Base-by-base conservation (phyloP, 2,329 filamentous ascomycete species). In the Fusarium protoensiforme region DNA sequence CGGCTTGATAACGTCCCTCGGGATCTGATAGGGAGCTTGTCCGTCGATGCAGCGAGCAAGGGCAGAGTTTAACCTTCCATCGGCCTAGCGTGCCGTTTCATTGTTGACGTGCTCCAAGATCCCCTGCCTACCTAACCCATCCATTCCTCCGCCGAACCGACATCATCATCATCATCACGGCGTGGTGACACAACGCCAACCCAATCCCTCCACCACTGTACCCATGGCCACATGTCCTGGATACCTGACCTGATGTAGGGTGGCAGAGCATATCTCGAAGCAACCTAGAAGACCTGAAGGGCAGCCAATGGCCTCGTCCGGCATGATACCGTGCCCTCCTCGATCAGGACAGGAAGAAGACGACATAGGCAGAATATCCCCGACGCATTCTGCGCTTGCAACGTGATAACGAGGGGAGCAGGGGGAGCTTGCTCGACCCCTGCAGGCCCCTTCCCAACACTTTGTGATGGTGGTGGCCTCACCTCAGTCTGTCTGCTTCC, bases 91-190 rank as follows among this genome's bases (percentile, higher is more conserved):
- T 71, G 59, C 67, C 53, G 68, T 35, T 61, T 65, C 39, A 53
- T 61, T 72, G 31, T 65, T 72, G 69, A 59, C 69, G 69, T 71
- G 61, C 69, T 65, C 33, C 54, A 31, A 31, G 65, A 66, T 38
- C 69, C 64, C 54, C 67, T 51, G 46, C 46, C 61, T 53, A 36
- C 20, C 36, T 31, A 24, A 72, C 24, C 65, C 56, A 38, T 36
- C 20, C 33, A 36, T 56, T 35, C 22, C 16, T 36, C 35, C 31
- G 69, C 36, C 16, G 35, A 60, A 53, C 31, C 36, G 51, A 51
- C 46, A 31, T 46, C 59, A 73, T 22, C 61, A 72, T 71, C 64
- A 72, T 66, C 57, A 70, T 66, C 66, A 57, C 61, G 36, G 10
- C 43, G 61, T 72, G 57, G 43, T 73, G 48, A 70, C 66, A 73